A percentile compares a stretch with the other conserved stretches of the same genome.
phyloP scores from a whole-genome alignment of 768 basidiomycete species.

The Podaxis sp. region DNA sequence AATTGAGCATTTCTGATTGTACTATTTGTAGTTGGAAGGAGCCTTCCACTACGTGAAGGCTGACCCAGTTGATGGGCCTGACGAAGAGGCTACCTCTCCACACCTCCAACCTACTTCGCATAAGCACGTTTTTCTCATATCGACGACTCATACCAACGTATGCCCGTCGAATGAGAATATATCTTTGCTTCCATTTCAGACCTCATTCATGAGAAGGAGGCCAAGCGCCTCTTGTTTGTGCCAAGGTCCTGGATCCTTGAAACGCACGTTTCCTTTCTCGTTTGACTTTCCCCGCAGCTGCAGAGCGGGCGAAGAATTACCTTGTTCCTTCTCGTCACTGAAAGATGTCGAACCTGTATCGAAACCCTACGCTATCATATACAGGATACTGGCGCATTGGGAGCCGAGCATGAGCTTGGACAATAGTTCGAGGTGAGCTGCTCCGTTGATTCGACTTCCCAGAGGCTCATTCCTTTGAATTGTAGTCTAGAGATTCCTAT shows the following conservation, averaged over 20 bases:
- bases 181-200: constrained; percentile 39
- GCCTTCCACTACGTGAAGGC: constrained; percentile 43
- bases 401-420: constrained; percentile 46
- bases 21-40: constrained; percentile 61
- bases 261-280: constrained; percentile 45
- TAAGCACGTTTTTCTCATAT: constrained; percentile 50
- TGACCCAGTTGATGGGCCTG: constrained; percentile 22
- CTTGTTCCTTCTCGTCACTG: constrained; percentile 51
- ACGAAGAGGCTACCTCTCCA: constrained; percentile 18
- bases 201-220: constrained; percentile 42
- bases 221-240: constrained; percentile 44
- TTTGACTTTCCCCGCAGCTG: constrained; percentile 55
- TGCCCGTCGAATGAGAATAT: constrained; percentile 29
- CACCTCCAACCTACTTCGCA: constrained; percentile 18
- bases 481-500: constrained; percentile 67
- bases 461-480: constrained; percentile 4
- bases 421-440: constrained; percentile 42
- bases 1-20: neutral
- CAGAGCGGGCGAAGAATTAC: constrained; percentile 56
- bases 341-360: constrained; percentile 25
- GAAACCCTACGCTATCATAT: constrained; percentile 42
- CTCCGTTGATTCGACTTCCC: constrained; percentile 9
- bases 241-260: constrained; percentile 28
- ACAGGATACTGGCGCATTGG: constrained; percentile 58
- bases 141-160: constrained; percentile 43